Evolutionary conservation across 495 filamentous ascomycete species (phyloP), one percentile per base, ranked within the genome.

Genomic region (Penicillium desertorum): DNA sequence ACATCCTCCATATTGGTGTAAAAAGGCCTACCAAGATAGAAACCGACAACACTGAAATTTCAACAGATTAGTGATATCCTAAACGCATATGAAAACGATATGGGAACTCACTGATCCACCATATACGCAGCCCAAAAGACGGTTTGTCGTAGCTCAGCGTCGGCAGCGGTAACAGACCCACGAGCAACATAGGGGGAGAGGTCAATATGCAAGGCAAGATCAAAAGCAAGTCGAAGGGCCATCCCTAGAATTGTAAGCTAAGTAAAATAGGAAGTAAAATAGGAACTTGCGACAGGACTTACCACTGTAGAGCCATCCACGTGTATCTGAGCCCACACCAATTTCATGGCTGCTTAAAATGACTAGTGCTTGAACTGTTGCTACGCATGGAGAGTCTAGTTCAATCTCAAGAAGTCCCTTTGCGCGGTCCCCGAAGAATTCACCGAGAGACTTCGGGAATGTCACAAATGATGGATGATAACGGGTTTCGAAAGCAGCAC

Each of bases 241-340:
- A 77, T 77, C 49, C 73, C 73, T 70, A 3, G 0, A 8, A 36
- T 20, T 10, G 17, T 14, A 19, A 45, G 42, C 20, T 4, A 43
- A 43, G 20, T 1, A 45, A 19, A 17, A 5, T 1, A 20, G n/a
- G 25, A 43, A 43, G 20, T 1, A 45, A 19, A 17, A 5, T 1
- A 20, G n/a, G 25, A 20, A 30, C 0, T 37, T 37, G 22, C n/a
- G 19, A 17, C 19, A 30, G 34, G 7, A 48, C 57, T 57, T 65
- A 70, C 74, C 74, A 48, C 67, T 70, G 49, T 74, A 74, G 5
- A 76, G 56, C 74, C 72, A 75, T 4, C 72, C 74, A 37, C 72
- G 58, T 20, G 71, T 54, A 56, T 75, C 69, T 29, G 57, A 56
- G 2, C 52, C 66, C n/a, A 57, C 55, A 9, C 51, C 62, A 17